Conservation (phyloP, 2,329 filamentous ascomycete species). For the Aspergillus ustus region DNA sequence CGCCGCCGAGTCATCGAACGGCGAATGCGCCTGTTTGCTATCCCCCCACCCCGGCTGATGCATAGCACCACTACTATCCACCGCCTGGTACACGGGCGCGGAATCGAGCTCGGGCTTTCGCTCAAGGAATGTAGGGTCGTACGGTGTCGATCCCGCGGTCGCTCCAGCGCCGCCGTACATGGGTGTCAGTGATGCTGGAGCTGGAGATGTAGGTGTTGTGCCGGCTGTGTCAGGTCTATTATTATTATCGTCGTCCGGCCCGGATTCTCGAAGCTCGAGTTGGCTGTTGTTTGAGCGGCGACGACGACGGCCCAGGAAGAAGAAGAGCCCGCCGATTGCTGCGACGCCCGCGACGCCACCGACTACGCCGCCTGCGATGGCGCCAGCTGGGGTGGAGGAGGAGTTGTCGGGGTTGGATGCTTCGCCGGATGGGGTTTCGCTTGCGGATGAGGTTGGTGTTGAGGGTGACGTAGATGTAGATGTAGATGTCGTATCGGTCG, state of each 20-base stretch:
- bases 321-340: constrained; percentile 14
- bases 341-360: constrained; percentile 11
- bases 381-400: constrained; percentile 2
- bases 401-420: background rate
- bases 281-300: background rate
- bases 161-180: background rate
- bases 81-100: background rate
- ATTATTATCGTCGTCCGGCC: background rate
- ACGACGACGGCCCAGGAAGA: constrained; percentile 17
- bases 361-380: constrained; percentile 19
- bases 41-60: background rate
- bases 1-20: background rate
- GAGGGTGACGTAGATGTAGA: background rate
- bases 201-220: too few relatives aligned
- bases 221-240: background rate
- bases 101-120: constrained; percentile 9
- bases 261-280: constrained; percentile 1
- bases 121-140: background rate
- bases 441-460: background rate
- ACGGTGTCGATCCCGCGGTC: background rate
- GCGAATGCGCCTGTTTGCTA: background rate
- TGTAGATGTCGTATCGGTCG: background rate
- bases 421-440: background rate
- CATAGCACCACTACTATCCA: too few relatives aligned
- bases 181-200: background rate